A percentile compares a stretch with the other conserved stretches of the same genome.
These are phyloP conservation scores for Rhizopus sp. DNA, from an alignment of 371 early-diverging fungal genomes.

Conservation along the genomic window DNA sequence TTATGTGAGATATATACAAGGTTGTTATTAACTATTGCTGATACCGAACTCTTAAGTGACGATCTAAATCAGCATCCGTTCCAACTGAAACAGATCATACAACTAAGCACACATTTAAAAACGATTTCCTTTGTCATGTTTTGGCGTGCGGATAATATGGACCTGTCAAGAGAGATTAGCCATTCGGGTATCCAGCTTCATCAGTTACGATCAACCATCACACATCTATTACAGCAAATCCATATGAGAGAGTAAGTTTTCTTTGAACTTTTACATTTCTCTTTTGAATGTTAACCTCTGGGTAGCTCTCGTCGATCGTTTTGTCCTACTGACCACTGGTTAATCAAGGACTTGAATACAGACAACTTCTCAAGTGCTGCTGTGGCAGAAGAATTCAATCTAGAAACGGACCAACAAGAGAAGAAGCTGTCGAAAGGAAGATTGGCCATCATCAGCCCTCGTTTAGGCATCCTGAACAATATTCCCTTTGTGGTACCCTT, in stretches of 20 bases:
- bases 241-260: slow-evolving; percentile 75
- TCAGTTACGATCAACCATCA: slow-evolving; percentile 63
- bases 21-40: slow-evolving; percentile 77
- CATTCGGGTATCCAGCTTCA: slow-evolving; percentile 52
- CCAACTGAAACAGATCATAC: slow-evolving; percentile 48
- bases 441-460: slow-evolving; percentile 60
- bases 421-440: slow-evolving; percentile 28
- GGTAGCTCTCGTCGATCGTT: slow-evolving; percentile 67
- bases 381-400: slow-evolving; percentile 58
- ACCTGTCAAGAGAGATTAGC: slow-evolving; percentile 41
- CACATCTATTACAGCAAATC: slow-evolving; percentile 74
- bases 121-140: slow-evolving; percentile 73
- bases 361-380: slow-evolving; percentile 62
- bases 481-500: slow-evolving; percentile 93
- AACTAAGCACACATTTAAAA: slow-evolving; percentile 58
- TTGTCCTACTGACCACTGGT: slow-evolving; percentile 76
- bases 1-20: slow-evolving; percentile 75
- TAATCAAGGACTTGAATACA: slow-evolving; percentile 68
- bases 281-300: no score
- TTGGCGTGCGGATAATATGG: slow-evolving; percentile 58
- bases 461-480: slow-evolving; percentile 73
- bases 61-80: slow-evolving; percentile 40
- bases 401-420: slow-evolving; percentile 29
- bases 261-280: no score
- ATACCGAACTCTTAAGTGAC: slow-evolving; percentile 70